Base-by-base conservation (phyloP, 306 rosid species). In the Ziziphus jujuba region DNA sequence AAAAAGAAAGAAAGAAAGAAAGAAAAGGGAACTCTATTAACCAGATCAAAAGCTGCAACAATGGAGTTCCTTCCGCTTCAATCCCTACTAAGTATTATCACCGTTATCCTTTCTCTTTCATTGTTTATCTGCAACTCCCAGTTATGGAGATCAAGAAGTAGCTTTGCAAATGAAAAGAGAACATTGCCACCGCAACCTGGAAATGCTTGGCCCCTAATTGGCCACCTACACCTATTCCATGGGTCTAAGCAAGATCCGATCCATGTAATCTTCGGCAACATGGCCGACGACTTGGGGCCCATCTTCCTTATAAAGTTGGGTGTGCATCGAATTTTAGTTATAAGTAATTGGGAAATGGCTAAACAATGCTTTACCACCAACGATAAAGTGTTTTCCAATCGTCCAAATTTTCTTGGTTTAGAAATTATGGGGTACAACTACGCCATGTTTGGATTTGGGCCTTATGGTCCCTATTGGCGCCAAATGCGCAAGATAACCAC, bases 361-460 rank as follows among this genome's bases (percentile, higher is more conserved):
- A 75, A 44, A 35, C 74, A 75, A 51, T 60, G 50, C 1, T 53
- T 74, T 17, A 74, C 79, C 0, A 74, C 67, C 16, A 67, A 74
- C 15, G 79, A 75, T 50, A 53, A 21, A 19, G 64, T 4, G 16
- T 56, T 69, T 28, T 50, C 72, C 24, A 61, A 19, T 31, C 77
- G 83, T 22, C 78, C 82, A 6, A 77, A 33, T 0, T 2, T 21
- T 6, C 9, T 61, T n/a, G 71, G 70, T 6, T 2, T 24, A 4
- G 63, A 73, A 1, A 6, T 58, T 14, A 7, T 81, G 55, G 63
- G 65, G 47, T 77, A 81, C 65, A 44, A 74, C 66, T 33, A 73
- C 13, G 82, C 82, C 66, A 34, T 81, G 71, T 23, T 81, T 4
- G 82, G 67, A 15, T 16, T n/a, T n/a, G n/a, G n/a, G n/a, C n/a